Evolutionary conservation across 352 stramenopile genomes (phyloP).

Genomic region (Globisporangium cederbergense): DNA sequence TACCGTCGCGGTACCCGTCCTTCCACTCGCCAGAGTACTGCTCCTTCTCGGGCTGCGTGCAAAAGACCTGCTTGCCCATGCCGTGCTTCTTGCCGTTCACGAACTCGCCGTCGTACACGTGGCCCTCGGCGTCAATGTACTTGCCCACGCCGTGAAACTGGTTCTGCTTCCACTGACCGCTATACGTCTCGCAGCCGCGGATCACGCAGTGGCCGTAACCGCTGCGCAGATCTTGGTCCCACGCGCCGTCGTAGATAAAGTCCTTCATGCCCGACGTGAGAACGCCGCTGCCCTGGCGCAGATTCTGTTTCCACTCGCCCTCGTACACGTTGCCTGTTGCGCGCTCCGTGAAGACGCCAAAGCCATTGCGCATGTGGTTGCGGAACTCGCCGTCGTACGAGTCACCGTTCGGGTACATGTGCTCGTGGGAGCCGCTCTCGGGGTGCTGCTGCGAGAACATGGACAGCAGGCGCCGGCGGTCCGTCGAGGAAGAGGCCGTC

Average conservation of each 20-base stretch:
- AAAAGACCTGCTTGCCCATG: slow-evolving; percentile 45
- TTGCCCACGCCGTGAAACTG: slow-evolving; percentile 76
- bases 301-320: slow-evolving; percentile 57
- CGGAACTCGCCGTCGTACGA: slow-evolving; percentile 71
- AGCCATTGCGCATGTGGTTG: slow-evolving; percentile 39
- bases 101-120: slow-evolving; percentile 85
- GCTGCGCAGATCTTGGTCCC: slow-evolving; percentile 48
- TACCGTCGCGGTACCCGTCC: slow-evolving; percentile 45
- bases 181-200: slow-evolving; percentile 71
- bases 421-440: slow-evolving; percentile 29
- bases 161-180: slow-evolving; percentile 63
- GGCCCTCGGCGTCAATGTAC: slow-evolving; percentile 78
- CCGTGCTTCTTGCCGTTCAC: slow-evolving; percentile 69
- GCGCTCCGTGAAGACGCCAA: slow-evolving; percentile 60
- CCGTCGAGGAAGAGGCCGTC: neutral
- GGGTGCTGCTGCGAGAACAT: slow-evolving; percentile 22
- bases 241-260: slow-evolving; percentile 83
- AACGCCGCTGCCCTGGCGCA: slow-evolving; percentile 59
- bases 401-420: slow-evolving; percentile 65
- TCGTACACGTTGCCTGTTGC: slow-evolving; percentile 68
- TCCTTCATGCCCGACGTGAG: slow-evolving; percentile 68
- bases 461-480: slow-evolving; percentile 9
- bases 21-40: slow-evolving; percentile 69
- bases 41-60: slow-evolving; percentile 21
- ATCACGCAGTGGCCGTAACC: slow-evolving; percentile 79